Evolutionary conservation across 805 yeast genomes (phyloP), one percentile per base, ranked within the genome.

Genomic region (Wickerhamomyces strasburgensis): DNA sequence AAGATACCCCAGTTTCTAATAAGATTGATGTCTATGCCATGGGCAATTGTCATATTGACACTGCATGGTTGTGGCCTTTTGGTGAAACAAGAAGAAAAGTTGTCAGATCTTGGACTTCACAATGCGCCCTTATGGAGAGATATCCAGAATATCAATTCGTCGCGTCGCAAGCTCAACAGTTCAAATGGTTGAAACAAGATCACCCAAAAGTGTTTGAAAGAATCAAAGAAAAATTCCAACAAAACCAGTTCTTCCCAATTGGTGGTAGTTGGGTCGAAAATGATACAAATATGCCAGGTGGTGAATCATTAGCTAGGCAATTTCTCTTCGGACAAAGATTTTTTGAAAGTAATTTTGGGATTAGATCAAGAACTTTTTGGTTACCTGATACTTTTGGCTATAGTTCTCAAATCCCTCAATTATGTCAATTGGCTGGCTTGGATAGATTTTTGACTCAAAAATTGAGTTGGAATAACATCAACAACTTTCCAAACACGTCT

Each of bases 41-140:
- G 47, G 98, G 98, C 29, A 85, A 93, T 58, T 93, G 98, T 58
- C 98, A 89, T 59, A 89, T 89, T 49, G 98, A 90, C 55, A 90
- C 98, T 14, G 98, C 98, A 13, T 90, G 98, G 98, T 69, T 88
- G 40, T 90, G 98, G 98, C 98, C 97, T n/a, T 90, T 83, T 67
- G 97, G 95, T 3, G 97, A 93, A 58, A 87, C 98, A 2, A 81
- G 84, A 50, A 75, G 98, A 35, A 90, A 90, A 56, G 77, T 90
- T 38, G 96, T 89, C 3, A 73, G 98, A 47, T 86, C 96, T 5
- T 90, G 98, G 98, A 80, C 96, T 0, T 78, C 96, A 8, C 98
- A 90, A 64, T 66, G 90, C 35, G 80, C 86, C 37, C 61, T 93
- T 33, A 75, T 93, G 53, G 90, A 87, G 37, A 70, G 78, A 48